These are phyloP conservation scores for Fraxinus pennsylvanica DNA, from an alignment of 257 asterid genomes.

Conservation along the genomic window DNA sequence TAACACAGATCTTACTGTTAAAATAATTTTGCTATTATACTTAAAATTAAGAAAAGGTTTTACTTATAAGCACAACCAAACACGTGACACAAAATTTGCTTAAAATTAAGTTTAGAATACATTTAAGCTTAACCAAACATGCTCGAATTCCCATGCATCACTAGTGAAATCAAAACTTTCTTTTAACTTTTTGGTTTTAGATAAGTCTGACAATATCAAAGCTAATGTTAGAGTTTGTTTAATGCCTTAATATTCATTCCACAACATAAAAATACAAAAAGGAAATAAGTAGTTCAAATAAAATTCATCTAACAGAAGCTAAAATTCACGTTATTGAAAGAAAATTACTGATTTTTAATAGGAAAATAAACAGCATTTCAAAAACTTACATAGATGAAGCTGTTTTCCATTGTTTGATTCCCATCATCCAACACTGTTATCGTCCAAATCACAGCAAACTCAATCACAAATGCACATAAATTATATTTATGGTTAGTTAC, in stretches of 20 bases:
- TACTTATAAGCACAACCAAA: not conserved
- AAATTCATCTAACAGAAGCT: not conserved
- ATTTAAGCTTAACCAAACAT: not conserved
- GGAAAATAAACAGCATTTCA: constrained; percentile 17
- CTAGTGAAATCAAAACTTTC: not conserved
- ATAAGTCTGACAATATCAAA: not conserved
- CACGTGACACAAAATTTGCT: not conserved
- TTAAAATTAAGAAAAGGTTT: not conserved
- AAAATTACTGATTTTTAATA: too few relatives aligned
- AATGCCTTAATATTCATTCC: not conserved
- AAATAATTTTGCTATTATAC: not conserved
- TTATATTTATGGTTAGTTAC: not conserved
- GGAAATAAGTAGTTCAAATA: not conserved
- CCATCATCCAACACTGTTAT: constrained; percentile 84
- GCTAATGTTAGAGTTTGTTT: not conserved
- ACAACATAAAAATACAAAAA: not conserved
- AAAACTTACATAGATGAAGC: constrained; percentile 87
- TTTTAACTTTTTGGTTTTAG: not conserved
- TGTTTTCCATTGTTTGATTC: constrained; percentile 78
- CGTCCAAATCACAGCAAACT: constrained; percentile 23
- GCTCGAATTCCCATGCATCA: not conserved
- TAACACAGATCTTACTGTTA: not conserved
- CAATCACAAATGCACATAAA: not conserved
- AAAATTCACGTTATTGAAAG: not conserved
- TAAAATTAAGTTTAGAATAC: not conserved